Base-by-base conservation (phyloP, 108 stramenopile species). In the Halocafeteria seosinensis region DNA sequence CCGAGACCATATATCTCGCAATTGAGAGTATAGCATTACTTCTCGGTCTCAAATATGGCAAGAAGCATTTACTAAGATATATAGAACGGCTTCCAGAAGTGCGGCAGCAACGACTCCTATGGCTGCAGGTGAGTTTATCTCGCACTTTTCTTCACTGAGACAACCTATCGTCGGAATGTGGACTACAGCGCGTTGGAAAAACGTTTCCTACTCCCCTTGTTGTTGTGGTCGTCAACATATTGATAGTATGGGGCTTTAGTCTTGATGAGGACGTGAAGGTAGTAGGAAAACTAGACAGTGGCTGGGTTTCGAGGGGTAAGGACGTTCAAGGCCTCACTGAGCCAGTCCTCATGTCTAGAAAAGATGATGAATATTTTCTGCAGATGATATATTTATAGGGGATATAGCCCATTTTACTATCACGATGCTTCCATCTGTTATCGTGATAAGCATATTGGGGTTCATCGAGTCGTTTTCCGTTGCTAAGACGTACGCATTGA, bases 391-490 rank as follows among this genome's bases (percentile, higher is more conserved):
- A 17, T 30, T 59, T 21, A 35, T 6, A 2, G 6, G 2, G 23
- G 25, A 25, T 13, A 35, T 59, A 33, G 47, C 69, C 17, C 26
- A 70, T 17, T 27, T 29, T 47, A 47, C 50, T 35, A 21, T 79
- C 1, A 57, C 50, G 37, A 78, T 85, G 61, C 66, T 67, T 50
- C 23, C 65, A 8, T 62, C 60, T 62, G 57, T 50, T 17, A 72
- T 77, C 37, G 55, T 82, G 34, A 55, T 64, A 11, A 27, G 31
- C 21, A 65, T 88, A 51, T 71, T 88, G 11, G 84, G 83, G 1
- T 88, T 83, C 70, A 82, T 88, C 77, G 80, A 85, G 68, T 76
- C 77, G 21, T 79, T 88, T 73, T 79, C 82, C 37, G 85, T 90
- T 67, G 84, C 83, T 51, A 87, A 88, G 63, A 50, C 68, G 17